Base-by-base conservation (phyloP, 768 basidiomycete species). In the Pleurotus tuber-regium region DNA sequence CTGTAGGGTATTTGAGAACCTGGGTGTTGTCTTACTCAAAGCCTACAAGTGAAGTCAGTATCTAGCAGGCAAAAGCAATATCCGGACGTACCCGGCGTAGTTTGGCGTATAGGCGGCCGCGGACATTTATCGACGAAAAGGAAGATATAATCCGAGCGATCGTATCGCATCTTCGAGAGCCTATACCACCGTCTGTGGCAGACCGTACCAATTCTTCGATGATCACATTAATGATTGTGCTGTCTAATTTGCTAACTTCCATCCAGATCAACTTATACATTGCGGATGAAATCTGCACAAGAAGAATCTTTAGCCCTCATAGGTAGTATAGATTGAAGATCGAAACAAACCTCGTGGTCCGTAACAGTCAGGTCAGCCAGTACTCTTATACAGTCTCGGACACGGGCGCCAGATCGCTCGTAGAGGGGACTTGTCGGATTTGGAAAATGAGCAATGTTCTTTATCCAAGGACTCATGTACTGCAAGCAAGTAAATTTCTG, bases 391-490 rank as follows among this genome's bases (percentile, higher is more conserved):
- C 87, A 87, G 58, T 94, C 92, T 11, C 90, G 81, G 18, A 95
- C 70, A 56, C 85, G 78, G 9, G 87, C 83, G 7, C 84, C 86
- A 1, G 87, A 85, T 24, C 82, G 79, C 49, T 89, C 87, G 52
- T 80, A 89, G 26, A 87, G 70, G n/a, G 77, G 61, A 56, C 77
- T 77, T 2, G 83, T 79, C 1, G 91, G 84, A 57, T 86, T 86
- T 23, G 80, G 78, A 56, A 89, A 94, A 11, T 73, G 66, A 2
- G 79, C 73, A 1, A 97, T 73, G 60, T 95, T 94, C 63, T 79
- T 84, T 35, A 96, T 79, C 94, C 93, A 97, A 2, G 94, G 92
- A 33, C 79, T 82, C 75, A 96, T 77, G 61, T 92, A 94, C 53
- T 87, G 83, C 18, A 95, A 64, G 60, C 86, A 92, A 54, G 77